Evolutionary conservation across 106 monocot species (phyloP).

Genomic region (Dendrobium chrysotoxum): DNA sequence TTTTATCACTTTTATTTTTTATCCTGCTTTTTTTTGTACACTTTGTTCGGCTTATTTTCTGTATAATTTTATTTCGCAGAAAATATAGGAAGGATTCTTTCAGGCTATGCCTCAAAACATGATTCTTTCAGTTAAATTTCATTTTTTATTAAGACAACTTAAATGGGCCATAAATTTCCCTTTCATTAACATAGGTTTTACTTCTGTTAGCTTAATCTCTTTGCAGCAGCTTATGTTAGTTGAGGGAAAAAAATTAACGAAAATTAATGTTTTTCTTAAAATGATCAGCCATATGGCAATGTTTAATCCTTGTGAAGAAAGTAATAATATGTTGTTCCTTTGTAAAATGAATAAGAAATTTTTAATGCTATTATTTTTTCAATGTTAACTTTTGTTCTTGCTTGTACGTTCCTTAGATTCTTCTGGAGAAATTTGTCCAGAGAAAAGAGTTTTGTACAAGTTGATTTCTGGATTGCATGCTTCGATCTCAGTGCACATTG

Average conservation of each 20-base stretch:
- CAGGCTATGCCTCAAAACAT: background rate
- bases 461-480: slow-evolving; percentile 74
- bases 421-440: slow-evolving; percentile 69
- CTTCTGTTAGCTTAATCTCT: background rate
- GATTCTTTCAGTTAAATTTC: background rate
- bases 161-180: background rate
- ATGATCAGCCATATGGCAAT: background rate
- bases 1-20: background rate
- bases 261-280: background rate
- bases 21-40: background rate
- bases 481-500: slow-evolving; percentile 86
- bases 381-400: slow-evolving; percentile 3
- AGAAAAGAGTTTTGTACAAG: slow-evolving; percentile 55
- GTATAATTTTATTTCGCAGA: background rate
- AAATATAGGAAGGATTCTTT: background rate
- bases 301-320: background rate
- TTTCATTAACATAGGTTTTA: background rate
- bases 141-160: background rate
- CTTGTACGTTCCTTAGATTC: slow-evolving; percentile 45
- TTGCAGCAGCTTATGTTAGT: background rate
- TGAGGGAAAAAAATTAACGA: background rate
- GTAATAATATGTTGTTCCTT: background rate
- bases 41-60: background rate
- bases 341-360: background rate
- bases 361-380: background rate